phyloP scores from a whole-genome alignment of 768 basidiomycete genomes.

The Lactarius quietus region DNA sequence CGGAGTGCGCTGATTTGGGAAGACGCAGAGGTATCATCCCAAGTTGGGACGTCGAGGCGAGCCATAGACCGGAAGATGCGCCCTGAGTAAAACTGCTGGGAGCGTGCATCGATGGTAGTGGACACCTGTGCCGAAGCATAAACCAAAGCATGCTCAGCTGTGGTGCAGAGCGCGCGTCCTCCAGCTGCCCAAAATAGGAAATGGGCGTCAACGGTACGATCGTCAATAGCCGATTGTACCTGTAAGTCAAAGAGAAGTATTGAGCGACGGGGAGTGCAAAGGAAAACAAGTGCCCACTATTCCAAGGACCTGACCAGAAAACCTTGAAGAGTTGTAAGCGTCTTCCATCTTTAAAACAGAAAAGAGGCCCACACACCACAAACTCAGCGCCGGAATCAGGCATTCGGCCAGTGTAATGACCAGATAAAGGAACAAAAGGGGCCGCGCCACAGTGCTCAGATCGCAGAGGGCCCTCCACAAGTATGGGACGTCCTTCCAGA shows the following conservation, averaged over 20 bases:
- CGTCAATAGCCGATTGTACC: slow-evolving; percentile 21
- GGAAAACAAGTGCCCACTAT: slow-evolving; percentile 26
- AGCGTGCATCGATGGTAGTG: slow-evolving; percentile 51
- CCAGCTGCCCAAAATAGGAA: slow-evolving; percentile 31
- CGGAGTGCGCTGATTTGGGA: slow-evolving; percentile 56
- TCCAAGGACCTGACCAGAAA: slow-evolving; percentile 15
- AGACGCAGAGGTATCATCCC: slow-evolving; percentile 61
- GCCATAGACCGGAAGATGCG: slow-evolving; percentile 65
- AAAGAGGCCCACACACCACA: slow-evolving; percentile 7
- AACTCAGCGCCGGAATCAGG: slow-evolving; percentile 8
- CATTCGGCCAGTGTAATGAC: background rate
- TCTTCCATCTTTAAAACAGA: background rate
- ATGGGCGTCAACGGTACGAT: slow-evolving; percentile 17
- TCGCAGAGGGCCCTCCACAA: slow-evolving; percentile 47
- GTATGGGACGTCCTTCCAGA: background rate
- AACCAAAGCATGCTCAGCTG: slow-evolving; percentile 45
- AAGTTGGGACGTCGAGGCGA: slow-evolving; percentile 74
- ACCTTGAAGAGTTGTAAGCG: slow-evolving; percentile 3
- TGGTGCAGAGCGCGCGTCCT: slow-evolving; percentile 53
- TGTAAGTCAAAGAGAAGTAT: background rate
- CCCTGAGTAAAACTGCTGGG: slow-evolving; percentile 57
- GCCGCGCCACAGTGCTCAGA: slow-evolving; percentile 4
- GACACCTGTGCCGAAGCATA: slow-evolving; percentile 39
- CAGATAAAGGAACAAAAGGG: slow-evolving; percentile 12
- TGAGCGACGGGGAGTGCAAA: background rate